Conservation (phyloP, 345 rosid genomes). For the Triadica sebifera region DNA sequence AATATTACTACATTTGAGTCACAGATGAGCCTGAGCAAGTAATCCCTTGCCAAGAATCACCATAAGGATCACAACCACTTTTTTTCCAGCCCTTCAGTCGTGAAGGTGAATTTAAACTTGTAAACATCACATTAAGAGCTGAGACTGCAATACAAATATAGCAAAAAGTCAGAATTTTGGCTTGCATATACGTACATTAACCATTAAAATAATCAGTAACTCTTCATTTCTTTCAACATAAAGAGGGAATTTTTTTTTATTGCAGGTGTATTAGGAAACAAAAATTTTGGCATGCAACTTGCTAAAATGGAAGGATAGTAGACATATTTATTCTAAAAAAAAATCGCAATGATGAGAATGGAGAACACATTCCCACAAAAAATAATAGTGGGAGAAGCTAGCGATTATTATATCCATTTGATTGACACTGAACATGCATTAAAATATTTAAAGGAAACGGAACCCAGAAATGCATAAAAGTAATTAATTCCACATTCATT, state of each 20-base stretch:
- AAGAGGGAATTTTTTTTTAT: background rate
- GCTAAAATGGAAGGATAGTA: too few relatives aligned
- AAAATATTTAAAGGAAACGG: background rate
- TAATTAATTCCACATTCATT: background rate
- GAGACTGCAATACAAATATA: slow-evolving; percentile 46
- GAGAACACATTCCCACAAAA: background rate
- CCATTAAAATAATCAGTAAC: background rate
- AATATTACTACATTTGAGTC: slow-evolving; percentile 56
- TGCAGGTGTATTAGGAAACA: background rate
- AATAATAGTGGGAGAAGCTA: background rate
- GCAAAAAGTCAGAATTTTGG: slow-evolving; percentile 20
- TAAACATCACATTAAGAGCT: slow-evolving; percentile 82
- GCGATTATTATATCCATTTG: too few relatives aligned
- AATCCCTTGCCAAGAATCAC: slow-evolving; percentile 82
- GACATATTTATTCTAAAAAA: too few relatives aligned
- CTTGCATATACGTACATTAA: background rate
- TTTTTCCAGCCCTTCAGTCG: slow-evolving; percentile 67
- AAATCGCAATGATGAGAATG: too few relatives aligned
- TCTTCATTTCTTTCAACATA: background rate
- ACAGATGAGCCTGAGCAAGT: slow-evolving; percentile 76
- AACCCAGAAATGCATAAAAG: too few relatives aligned
- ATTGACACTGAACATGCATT: background rate
- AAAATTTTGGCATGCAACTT: background rate
- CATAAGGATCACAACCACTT: slow-evolving; percentile 87
- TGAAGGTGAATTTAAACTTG: slow-evolving; percentile 77